A percentile compares a stretch with the other conserved stretches of the same genome.
These are phyloP conservation scores for Dillenia turbinata DNA, from an alignment of 164 flowering plant species.

Conservation along the genomic window DNA sequence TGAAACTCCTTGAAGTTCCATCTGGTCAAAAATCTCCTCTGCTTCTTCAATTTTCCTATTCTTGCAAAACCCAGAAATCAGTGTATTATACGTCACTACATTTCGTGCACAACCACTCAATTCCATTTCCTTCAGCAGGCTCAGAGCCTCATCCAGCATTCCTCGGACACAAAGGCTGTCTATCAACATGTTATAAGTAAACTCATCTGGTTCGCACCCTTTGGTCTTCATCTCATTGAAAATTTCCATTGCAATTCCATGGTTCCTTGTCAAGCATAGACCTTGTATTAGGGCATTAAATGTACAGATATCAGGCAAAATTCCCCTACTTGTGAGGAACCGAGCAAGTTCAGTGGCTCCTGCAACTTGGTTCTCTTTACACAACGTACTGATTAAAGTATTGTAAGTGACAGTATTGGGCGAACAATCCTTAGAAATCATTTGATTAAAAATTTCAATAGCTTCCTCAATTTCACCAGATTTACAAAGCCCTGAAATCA, in stretches of 20 bases:
- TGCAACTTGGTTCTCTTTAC: slow-evolving; percentile 63
- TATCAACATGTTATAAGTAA: slow-evolving; percentile 76
- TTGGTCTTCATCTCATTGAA: slow-evolving; percentile 68
- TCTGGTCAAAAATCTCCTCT: slow-evolving; percentile 85
- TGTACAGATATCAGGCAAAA: slow-evolving; percentile 76
- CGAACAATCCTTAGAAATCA: slow-evolving; percentile 57
- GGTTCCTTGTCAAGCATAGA: slow-evolving; percentile 49
- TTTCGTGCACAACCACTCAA: slow-evolving; percentile 62
- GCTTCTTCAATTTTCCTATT: slow-evolving; percentile 64
- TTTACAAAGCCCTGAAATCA: slow-evolving; percentile 79
- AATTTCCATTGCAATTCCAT: slow-evolving; percentile 51
- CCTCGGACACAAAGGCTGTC: slow-evolving; percentile 57
- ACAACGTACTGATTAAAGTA: slow-evolving; percentile 65
- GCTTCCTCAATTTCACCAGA: slow-evolving; percentile 59
- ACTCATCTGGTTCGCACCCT: slow-evolving; percentile 76
- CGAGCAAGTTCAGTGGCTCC: slow-evolving; percentile 72
- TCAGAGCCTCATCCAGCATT: slow-evolving; percentile 57
- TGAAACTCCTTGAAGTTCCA: slow-evolving; percentile 84
- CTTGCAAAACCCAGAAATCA: slow-evolving; percentile 81
- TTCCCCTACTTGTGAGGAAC: slow-evolving; percentile 51
- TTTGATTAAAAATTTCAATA: slow-evolving; percentile 55
- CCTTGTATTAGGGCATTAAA: slow-evolving; percentile 81
- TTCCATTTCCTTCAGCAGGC: slow-evolving; percentile 80
- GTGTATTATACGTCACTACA: slow-evolving; percentile 68
- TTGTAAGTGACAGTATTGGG: slow-evolving; percentile 81